These are phyloP conservation scores for Fusarium buxicola DNA, from an alignment of 2,329 filamentous ascomycete species.

Conservation along the genomic window DNA sequence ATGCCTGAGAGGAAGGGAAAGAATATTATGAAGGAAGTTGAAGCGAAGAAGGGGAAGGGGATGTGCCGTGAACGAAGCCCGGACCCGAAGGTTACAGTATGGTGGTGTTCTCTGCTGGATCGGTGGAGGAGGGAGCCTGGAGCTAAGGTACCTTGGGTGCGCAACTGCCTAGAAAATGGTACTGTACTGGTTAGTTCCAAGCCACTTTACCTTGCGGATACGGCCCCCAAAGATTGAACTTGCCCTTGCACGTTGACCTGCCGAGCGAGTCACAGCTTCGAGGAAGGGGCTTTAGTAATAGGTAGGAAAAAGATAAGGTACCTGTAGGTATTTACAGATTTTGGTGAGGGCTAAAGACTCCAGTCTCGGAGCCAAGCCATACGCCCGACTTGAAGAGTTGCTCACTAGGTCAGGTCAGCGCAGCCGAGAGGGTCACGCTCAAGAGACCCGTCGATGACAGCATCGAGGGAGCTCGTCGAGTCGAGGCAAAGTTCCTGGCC, in stretches of 20 bases:
- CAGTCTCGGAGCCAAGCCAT: too few relatives aligned
- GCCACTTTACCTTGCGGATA: conserved; percentile 22
- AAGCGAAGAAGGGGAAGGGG: conserved; percentile 26
- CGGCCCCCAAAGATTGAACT: conserved; percentile 19
- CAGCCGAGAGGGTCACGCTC: conserved; percentile 34
- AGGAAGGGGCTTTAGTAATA: conserved; percentile 6
- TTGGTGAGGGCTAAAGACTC: not conserved
- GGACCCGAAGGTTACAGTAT: conserved; percentile 38
- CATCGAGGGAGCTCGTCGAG: conserved; percentile 16
- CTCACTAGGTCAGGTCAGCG: conserved; percentile 31
- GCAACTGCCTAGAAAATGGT: conserved; percentile 36
- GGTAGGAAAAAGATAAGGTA: not conserved
- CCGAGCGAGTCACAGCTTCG: conserved; percentile 25
- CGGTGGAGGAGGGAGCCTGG: conserved; percentile 35
- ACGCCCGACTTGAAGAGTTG: not conserved
- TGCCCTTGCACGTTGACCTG: conserved; percentile 7
- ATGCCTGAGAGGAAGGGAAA: conserved; percentile 36
- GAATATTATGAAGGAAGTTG: conserved; percentile 31
- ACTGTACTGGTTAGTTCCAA: conserved; percentile 35
- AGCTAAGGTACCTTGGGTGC: conserved; percentile 33
- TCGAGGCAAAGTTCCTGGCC: conserved; percentile 2
- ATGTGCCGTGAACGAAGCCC: conserved; percentile 43
- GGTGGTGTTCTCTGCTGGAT: conserved; percentile 44
- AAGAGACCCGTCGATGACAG: conserved; percentile 34
- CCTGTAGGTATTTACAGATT: not conserved